Evolutionary conservation across 805 yeast species (phyloP), one percentile per base, ranked within the genome.

Genomic region (Tetrapisispora taiwanensis): DNA sequence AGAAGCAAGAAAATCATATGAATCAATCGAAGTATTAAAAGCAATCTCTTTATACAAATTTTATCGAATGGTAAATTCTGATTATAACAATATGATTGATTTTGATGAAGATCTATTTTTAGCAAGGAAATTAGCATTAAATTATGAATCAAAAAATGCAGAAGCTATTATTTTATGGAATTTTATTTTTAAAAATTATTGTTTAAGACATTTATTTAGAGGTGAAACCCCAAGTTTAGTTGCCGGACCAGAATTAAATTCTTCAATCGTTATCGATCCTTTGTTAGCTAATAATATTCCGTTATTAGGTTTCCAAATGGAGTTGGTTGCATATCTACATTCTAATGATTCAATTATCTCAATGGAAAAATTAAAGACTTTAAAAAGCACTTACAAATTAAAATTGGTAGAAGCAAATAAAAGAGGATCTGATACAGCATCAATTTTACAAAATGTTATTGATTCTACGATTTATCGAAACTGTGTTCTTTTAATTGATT

Each of bases 21-120:
- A 48, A 19, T 47, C 55, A 7, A 40, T 53, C 3, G 58, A 53
- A 22, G 51, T 48, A 12, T 35, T 56, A 17, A 50, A 48, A 35
- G 58, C 53, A 22, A 42, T 53, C 26, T 51, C 62, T 4, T 46
- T 58, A 18, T 45, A 49, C 43, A 59, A 59, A 48, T 56, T 49
- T 39, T 58, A 54, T 33, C 47, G 53, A 38, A 35, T 48, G 24
- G 37, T 48, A 22, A 14, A 48, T 18, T 42, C 19, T 14, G 27
- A 20, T 17, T 39, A 33, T 26, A 28, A 30, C 24, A 34, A 45
- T n/a, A 37, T 36, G 14, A 43, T 52, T 34, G 62, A 59, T 46
- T 53, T 46, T 34, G 62, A 59, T 43, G 63, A 59, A 47, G 64
- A 60, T 45, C 47, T 60, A 20, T 61, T 56, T 45, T 38, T 54